Evolutionary conservation across 2,329 filamentous ascomycete species (phyloP).

Genomic region (Ophiocordyceps unilateralis): DNA sequence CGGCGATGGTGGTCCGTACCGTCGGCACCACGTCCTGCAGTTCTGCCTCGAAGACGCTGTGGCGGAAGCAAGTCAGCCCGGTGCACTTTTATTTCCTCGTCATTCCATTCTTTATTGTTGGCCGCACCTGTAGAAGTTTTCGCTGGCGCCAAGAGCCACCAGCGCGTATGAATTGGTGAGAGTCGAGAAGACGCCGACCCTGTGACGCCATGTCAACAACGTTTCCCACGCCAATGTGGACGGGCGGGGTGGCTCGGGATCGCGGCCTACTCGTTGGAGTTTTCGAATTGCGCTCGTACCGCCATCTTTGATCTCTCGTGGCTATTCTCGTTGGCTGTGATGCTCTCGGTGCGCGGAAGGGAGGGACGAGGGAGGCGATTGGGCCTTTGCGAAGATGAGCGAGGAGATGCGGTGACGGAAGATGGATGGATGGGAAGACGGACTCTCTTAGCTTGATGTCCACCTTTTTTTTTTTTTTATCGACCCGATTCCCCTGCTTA

Average conservation of each 20-base stretch:
- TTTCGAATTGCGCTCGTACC: slow-evolving; percentile 65
- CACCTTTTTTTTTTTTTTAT: not conserved
- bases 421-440: no score
- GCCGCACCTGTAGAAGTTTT: slow-evolving; percentile 88
- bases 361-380: no score
- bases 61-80: not conserved
- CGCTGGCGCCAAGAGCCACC: slow-evolving; percentile 83
- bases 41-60: slow-evolving; percentile 88
- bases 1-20: slow-evolving; percentile 89
- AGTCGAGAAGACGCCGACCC: slow-evolving; percentile 90
- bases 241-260: not conserved
- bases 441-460: no score
- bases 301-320: slow-evolving; percentile 28
- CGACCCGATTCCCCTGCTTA: no score
- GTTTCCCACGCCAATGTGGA: no score
- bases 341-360: no score
- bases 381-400: not conserved
- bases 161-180: slow-evolving; percentile 96
- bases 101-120: no score
- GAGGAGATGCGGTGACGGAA: no score
- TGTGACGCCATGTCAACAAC: slow-evolving; percentile 17
- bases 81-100: not conserved
- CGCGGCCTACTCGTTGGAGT: slow-evolving; percentile 64
- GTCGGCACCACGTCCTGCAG: slow-evolving; percentile 95
- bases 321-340: not conserved